A percentile compares a stretch with the other conserved stretches of the same genome.
Conservation (phyloP, 2,329 filamentous ascomycete genomes). For the Epichloe sibirici region DNA sequence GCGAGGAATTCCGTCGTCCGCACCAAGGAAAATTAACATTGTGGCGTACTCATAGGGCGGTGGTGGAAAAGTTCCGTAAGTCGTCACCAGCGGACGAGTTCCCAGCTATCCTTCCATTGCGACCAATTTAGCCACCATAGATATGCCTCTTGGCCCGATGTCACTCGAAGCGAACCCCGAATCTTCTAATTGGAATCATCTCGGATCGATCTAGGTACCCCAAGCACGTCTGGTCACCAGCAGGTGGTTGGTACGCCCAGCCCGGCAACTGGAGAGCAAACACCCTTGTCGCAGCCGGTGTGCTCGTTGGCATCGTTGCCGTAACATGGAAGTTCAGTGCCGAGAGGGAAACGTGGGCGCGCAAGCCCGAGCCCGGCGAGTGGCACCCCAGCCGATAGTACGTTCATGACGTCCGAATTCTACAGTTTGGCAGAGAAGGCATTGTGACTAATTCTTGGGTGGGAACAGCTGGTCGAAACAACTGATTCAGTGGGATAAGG, state of each 20-base stretch:
- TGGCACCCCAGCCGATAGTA: slow-evolving; percentile 82
- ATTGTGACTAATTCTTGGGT: slow-evolving; percentile 1
- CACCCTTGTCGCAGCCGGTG: slow-evolving; percentile 62
- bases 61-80: slow-evolving; percentile 55
- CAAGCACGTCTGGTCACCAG: slow-evolving; percentile 98
- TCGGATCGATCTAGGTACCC: slow-evolving; percentile 53
- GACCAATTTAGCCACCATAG: slow-evolving; percentile 6
- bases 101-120: not conserved
- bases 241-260: slow-evolving; percentile 95
- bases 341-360: slow-evolving; percentile 58
- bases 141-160: slow-evolving; percentile 6
- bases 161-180: slow-evolving; percentile 4
- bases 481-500: slow-evolving; percentile 31
- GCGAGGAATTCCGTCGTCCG: not conserved
- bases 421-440: not conserved
- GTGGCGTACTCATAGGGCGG: slow-evolving; percentile 46
- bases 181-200: not conserved
- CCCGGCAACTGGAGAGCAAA: slow-evolving; percentile 92
- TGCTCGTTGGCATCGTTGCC: slow-evolving; percentile 56
- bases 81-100: slow-evolving; percentile 7
- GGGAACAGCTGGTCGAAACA: slow-evolving; percentile 32
- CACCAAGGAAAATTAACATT: not conserved
- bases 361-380: slow-evolving; percentile 62
- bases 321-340: slow-evolving; percentile 62
- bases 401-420: slow-evolving; percentile 21